Base-by-base conservation (phyloP, 495 filamentous ascomycete species). In the Articulospora tetracladia region DNA sequence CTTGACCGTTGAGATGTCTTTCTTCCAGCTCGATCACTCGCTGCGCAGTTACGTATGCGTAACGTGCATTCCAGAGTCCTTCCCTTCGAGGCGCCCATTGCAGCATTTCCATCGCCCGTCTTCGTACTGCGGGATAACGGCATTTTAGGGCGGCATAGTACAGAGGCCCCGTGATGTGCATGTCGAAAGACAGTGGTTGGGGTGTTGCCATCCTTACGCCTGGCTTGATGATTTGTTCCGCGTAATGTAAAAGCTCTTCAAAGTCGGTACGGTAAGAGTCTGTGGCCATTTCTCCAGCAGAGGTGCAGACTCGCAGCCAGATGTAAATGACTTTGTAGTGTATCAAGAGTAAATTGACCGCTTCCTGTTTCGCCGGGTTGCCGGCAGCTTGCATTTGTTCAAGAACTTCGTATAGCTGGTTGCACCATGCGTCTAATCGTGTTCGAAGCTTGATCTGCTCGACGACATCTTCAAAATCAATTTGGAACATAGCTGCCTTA, bases 71-170 rank as follows among this genome's bases (percentile, higher is more conserved):
- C 70, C 73, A 79, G 7, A 78, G 61, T 1, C 75, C 78, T 66
- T 81, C 79, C 62, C 75, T 74, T 12, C 75, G 65, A 1, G 68
- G 68, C 3, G 64, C 55, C 0, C 62, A 53, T 32, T 69, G 64
- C 7, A 80, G 68, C 10, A 78, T 30, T 22, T 52, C 39, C 22
- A 79, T 64, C 10, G 77, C 78, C 51, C 66, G 68, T 1, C 76
- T 71, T 24, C 77, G 71, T 49, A 77, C 67, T 1, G 56, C 25
- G 3, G 76, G 75, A 58, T 79, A 70, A 15, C 77, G 69, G 56
- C 77, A 82, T 24, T 68, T 66, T 4, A 69, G 68, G 8, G 71
- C 75, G 8, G 71, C 66, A 22, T 69, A 55, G 55, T 71, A 79
- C 3, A 76, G 59, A 0, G 72, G 66, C 13, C 41, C 59, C 23